Conservation (phyloP, 179 eudicot species). For the Drosera spatulata region DNA sequence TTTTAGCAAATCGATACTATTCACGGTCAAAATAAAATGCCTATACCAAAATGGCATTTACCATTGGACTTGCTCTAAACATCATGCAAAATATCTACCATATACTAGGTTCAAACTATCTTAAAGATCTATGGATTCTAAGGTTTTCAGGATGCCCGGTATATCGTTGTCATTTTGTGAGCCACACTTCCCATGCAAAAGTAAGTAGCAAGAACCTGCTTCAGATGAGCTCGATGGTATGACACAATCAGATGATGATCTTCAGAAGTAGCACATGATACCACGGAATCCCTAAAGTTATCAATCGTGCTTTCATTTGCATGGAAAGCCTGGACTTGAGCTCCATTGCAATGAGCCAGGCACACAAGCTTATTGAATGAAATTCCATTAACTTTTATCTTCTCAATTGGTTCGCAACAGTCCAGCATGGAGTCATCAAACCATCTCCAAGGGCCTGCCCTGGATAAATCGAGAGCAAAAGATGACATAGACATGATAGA, state of each 20-base stretch:
- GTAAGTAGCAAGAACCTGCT: slow-evolving; percentile 26
- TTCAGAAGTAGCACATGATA: slow-evolving; percentile 29
- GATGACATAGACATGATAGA: background rate
- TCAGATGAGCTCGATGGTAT: slow-evolving; percentile 17
- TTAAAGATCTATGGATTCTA: too few relatives aligned
- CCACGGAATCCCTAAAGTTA: slow-evolving; percentile 20
- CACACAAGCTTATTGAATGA: slow-evolving; percentile 37
- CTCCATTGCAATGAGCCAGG: slow-evolving; percentile 47
- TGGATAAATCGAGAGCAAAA: background rate
- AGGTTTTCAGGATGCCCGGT: too few relatives aligned
- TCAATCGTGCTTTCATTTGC: slow-evolving; percentile 28
- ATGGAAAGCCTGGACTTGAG: slow-evolving; percentile 26
- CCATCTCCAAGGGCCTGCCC: slow-evolving; percentile 46
- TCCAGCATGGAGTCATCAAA: slow-evolving; percentile 44
- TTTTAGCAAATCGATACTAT: too few relatives aligned
- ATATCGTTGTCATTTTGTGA: background rate
- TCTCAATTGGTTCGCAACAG: slow-evolving; percentile 39
- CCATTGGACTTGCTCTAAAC: too few relatives aligned
- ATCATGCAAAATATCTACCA: too few relatives aligned
- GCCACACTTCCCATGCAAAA: background rate
- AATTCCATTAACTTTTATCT: slow-evolving; percentile 31
- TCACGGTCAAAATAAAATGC: too few relatives aligned
- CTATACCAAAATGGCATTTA: too few relatives aligned
- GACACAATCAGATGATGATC: slow-evolving; percentile 32
- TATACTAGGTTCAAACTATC: too few relatives aligned